These are phyloP conservation scores for Roridomyces roridus DNA, from an alignment of 768 basidiomycete species.

Conservation along the genomic window DNA sequence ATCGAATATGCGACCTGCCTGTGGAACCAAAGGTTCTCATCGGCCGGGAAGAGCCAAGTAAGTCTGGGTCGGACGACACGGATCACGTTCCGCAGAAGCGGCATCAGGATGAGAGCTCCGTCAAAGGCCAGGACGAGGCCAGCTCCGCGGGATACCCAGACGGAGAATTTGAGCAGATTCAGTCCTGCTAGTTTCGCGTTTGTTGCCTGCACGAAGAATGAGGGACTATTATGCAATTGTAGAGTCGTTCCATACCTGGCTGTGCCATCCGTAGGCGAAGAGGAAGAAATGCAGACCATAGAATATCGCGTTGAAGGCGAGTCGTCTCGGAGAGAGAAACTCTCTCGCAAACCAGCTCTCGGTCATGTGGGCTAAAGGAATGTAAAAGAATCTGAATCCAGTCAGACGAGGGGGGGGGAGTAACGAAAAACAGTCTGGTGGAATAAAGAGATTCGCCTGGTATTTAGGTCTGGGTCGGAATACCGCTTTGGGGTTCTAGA, in stretches of 20 bases:
- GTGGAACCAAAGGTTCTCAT: conserved; percentile 97
- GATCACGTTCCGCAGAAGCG: conserved; percentile 89
- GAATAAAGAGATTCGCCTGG: neutral
- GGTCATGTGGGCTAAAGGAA: conserved; percentile 49
- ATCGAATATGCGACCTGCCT: conserved; percentile 93
- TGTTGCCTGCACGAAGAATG: conserved; percentile 49
- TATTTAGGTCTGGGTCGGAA: conserved; percentile 1
- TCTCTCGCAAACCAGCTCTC: conserved; percentile 78
- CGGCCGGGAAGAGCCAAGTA: conserved; percentile 84
- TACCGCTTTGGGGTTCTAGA: conserved; percentile 16
- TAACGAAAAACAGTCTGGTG: neutral
- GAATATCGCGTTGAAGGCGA: conserved; percentile 78
- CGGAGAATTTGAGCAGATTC: conserved; percentile 81
- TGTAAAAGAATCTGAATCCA: conserved; percentile 25
- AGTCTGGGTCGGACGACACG: conserved; percentile 82
- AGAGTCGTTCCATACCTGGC: conserved; percentile 59
- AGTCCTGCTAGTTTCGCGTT: conserved; percentile 73
- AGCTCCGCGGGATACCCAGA: conserved; percentile 91
- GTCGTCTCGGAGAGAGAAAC: conserved; percentile 65
- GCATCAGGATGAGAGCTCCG: conserved; percentile 84
- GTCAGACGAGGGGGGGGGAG: conserved; percentile 13
- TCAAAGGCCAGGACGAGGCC: conserved; percentile 90
- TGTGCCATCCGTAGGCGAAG: conserved; percentile 88
- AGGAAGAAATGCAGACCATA: conserved; percentile 77
- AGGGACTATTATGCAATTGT: neutral